These are phyloP conservation scores for Rhizopus arrhizus DNA, from an alignment of 371 early-diverging fungal genomes.

Conservation along the genomic window DNA sequence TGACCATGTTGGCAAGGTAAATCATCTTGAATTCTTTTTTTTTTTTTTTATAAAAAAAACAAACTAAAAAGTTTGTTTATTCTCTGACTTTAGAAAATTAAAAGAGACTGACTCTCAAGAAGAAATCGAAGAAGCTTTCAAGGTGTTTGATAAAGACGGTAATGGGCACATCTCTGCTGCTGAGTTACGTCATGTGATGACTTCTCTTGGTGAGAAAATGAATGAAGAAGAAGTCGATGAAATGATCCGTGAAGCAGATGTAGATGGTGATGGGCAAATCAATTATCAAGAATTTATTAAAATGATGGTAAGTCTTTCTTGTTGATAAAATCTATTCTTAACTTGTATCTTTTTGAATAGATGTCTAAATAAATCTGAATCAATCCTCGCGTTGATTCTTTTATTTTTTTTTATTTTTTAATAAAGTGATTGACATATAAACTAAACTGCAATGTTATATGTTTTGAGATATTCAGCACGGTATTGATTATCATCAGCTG, in stretches of 20 bases:
- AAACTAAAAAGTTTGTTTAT: neutral
- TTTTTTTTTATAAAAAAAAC: neutral
- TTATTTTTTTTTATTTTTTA: neutral
- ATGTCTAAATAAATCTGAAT: slow-evolving; percentile 24
- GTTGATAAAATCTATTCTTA: neutral
- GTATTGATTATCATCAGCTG: slow-evolving; percentile 43
- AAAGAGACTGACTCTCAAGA: slow-evolving; percentile 53
- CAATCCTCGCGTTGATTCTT: neutral
- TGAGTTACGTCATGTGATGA: slow-evolving; percentile 59
- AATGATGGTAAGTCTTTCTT: slow-evolving; percentile 67
- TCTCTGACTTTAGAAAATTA: slow-evolving; percentile 39
- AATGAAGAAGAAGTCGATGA: slow-evolving; percentile 83
- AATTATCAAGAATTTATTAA: slow-evolving; percentile 93
- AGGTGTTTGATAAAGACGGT: slow-evolving; percentile 59
- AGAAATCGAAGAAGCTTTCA: slow-evolving; percentile 60
- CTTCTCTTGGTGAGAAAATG: slow-evolving; percentile 72
- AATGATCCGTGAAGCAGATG: slow-evolving; percentile 85
- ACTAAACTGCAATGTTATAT: slow-evolving; percentile 29
- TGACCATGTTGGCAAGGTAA: slow-evolving; percentile 86
- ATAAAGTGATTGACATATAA: neutral
- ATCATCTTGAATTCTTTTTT: neutral
- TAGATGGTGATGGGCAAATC: slow-evolving; percentile 85
- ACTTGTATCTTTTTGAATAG: slow-evolving; percentile 5
- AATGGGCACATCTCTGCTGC: slow-evolving; percentile 57
- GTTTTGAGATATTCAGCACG: slow-evolving; percentile 39